These are phyloP conservation scores for Globisporangium perplexum DNA, from an alignment of 352 stramenopile genomes.

Conservation along the genomic window DNA sequence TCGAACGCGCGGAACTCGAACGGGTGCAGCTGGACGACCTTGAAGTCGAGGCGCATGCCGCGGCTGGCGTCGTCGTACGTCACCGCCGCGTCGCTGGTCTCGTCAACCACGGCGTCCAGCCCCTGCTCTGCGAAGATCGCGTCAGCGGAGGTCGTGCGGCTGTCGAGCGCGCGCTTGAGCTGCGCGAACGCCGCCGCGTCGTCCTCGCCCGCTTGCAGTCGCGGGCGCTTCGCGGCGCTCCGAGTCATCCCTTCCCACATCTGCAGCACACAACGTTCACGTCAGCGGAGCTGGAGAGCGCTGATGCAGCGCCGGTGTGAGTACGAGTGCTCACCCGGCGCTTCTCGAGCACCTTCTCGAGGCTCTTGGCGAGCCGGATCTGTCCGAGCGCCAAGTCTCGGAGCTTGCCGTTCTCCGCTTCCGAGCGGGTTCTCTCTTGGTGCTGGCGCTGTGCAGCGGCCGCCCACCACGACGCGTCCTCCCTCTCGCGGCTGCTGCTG, in stretches of 20 bases:
- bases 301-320: no score
- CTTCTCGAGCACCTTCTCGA: slow-evolving; percentile 19
- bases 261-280: neutral
- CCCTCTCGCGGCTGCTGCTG: neutral
- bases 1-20: slow-evolving; percentile 4
- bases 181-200: slow-evolving; percentile 1
- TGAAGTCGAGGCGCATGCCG: slow-evolving; percentile 1
- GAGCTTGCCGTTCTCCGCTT: slow-evolving; percentile 4
- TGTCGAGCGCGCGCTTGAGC: neutral
- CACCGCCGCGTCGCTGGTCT: neutral
- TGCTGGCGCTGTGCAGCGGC: neutral
- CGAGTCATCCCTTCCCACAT: slow-evolving; percentile 1
- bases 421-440: neutral
- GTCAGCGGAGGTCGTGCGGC: neutral
- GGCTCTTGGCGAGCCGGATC: slow-evolving; percentile 15
- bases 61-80: no score
- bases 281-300: neutral
- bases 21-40: slow-evolving; percentile 5
- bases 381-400: slow-evolving; percentile 7
- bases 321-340: neutral
- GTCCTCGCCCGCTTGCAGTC: neutral
- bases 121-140: neutral
- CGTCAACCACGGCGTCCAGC: neutral
- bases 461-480: slow-evolving; percentile 3
- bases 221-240: no score